Base-by-base conservation (phyloP, 2,329 filamentous ascomycete genomes). In the Sclerotinia spermophila region DNA sequence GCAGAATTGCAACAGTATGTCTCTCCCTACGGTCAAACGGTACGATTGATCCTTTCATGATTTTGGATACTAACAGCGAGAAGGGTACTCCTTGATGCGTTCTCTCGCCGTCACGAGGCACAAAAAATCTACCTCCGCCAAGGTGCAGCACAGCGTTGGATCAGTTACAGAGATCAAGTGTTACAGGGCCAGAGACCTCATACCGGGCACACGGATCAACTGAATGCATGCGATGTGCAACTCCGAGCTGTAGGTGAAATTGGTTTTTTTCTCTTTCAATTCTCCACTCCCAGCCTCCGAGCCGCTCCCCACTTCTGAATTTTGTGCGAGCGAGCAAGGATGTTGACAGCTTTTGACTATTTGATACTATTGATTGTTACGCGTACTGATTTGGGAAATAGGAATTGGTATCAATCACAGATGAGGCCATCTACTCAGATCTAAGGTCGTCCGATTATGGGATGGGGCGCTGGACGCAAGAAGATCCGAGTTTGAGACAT, bases 91-190 rank as follows among this genome's bases (percentile, higher is more conserved):
- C 82, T 90, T 55, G 88, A 90, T 75, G 86, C 87, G 33, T 88
- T 84, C 75, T 83, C 87, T 13, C 83, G 88, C 75, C 83, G 88
- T 67, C 88, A 90, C 79, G 86, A 89, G 76, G 87, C 82, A 40
- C 87, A 89, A 74, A 90, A 89, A 81, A 90, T 90, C 74, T 88
- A 86, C 74, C 81, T 88, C 71, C 84, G 87, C 45, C 88, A 90
- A 77, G 82, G 81, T 38, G 87, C 87, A 40, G 87, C 86, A 48
- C 86, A 88, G 79, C 81, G 84, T 75, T 90, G 88, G 87, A 79
- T 89, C 71, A 82, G 84, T 71, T 84, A 82, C 77, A 83, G 88
- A 71, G 83, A 85, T 51, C 79, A 82, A 55, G 81, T 89, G 69
- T 81, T 90, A 55, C 83, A 84, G 76, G 86, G 86, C 62, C 80